These are phyloP conservation scores for Aurinia saxatilis DNA, from an alignment of 345 rosid genomes.

Conservation along the genomic window DNA sequence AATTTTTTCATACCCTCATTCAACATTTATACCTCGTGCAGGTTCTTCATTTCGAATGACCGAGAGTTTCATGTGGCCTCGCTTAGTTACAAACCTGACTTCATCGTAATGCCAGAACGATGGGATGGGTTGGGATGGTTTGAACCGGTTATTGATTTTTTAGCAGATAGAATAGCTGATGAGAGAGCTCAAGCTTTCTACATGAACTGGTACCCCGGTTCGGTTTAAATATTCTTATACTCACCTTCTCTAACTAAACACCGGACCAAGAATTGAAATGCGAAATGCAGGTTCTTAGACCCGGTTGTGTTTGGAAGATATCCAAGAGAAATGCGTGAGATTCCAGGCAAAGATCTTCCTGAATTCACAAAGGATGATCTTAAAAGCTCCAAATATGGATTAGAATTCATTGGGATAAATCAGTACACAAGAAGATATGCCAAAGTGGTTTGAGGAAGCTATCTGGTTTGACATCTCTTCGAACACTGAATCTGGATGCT, in stretches of 20 bases:
- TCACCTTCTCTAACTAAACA: neutral
- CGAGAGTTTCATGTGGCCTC: constrained; percentile 97
- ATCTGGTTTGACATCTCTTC: constrained; percentile 70
- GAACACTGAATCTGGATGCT: constrained; percentile 73
- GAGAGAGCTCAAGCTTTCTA: constrained; percentile 63
- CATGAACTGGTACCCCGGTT: constrained; percentile 40
- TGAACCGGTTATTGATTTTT: constrained; percentile 50
- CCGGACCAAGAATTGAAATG: neutral
- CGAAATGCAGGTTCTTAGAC: constrained; percentile 50
- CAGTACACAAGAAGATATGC: constrained; percentile 53
- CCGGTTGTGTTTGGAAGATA: constrained; percentile 54
- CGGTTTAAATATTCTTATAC: neutral
- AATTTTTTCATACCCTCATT: neutral
- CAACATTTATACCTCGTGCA: constrained; percentile 27
- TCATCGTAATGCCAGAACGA: constrained; percentile 97
- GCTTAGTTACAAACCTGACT: constrained; percentile 85
- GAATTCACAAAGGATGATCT: constrained; percentile 38
- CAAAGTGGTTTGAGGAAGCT: constrained; percentile 60
- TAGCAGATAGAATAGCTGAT: constrained; percentile 41
- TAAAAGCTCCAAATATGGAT: constrained; percentile 28
- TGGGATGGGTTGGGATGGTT: constrained; percentile 99
- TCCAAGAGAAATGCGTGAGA: constrained; percentile 46
- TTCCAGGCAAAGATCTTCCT: constrained; percentile 43
- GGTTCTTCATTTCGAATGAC: constrained; percentile 76
- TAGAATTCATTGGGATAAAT: constrained; percentile 68